phyloP scores from a whole-genome alignment of 2,329 filamentous ascomycete genomes.

The Penicillium freii region DNA sequence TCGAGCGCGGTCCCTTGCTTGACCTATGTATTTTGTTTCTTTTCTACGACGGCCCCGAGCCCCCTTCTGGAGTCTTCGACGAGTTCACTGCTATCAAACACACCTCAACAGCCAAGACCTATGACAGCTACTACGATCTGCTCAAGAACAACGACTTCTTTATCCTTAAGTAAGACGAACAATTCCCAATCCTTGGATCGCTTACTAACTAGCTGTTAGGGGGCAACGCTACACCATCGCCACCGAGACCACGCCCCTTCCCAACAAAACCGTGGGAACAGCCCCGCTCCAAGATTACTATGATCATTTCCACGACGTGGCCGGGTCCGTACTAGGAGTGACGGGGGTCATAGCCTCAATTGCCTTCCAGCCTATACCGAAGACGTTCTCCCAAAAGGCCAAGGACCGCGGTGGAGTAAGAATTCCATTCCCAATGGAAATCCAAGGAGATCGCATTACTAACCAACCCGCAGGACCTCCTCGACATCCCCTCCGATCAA shows the following conservation, averaged over 20 bases:
- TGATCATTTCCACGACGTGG: conserved; percentile 35
- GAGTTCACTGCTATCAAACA: conserved; percentile 54
- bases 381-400: conserved; percentile 34
- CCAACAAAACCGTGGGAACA: conserved; percentile 29
- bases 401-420: conserved; percentile 39
- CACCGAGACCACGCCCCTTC: conserved; percentile 41
- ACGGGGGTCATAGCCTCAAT: conserved; percentile 34
- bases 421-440: conserved; percentile 5
- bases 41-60: conserved; percentile 60
- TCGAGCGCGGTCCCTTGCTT: conserved; percentile 48
- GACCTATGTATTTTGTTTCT: conserved; percentile 61
- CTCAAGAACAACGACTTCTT: conserved; percentile 45
- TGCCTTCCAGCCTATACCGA: conserved; percentile 40
- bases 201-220: conserved; percentile 14
- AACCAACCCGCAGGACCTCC: conserved; percentile 33
- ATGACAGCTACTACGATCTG: conserved; percentile 48
- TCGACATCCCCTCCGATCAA: conserved; percentile 40
- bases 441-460: neutral
- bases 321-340: conserved; percentile 28
- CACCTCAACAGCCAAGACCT: conserved; percentile 49
- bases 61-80: conserved; percentile 55
- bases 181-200: neutral
- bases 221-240: conserved; percentile 43
- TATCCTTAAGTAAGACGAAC: conserved; percentile 26
- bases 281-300: conserved; percentile 34